Evolutionary conservation across 2,329 filamentous ascomycete genomes (phyloP).

Genomic region (Stagonosporopsis vannaccii): DNA sequence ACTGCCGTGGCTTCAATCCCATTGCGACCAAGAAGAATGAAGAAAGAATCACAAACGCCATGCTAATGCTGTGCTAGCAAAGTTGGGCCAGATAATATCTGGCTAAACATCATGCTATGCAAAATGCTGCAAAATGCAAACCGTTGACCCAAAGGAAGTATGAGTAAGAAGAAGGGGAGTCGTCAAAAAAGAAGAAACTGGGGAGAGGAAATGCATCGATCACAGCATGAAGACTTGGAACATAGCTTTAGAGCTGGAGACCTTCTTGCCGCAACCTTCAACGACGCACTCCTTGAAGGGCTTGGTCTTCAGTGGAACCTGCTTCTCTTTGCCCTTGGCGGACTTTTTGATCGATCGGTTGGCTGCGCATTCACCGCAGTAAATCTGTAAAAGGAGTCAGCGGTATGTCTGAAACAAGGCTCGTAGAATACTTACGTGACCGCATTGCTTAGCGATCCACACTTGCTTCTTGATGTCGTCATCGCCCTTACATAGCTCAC

Average conservation of each 20-base stretch:
- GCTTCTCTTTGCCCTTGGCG: slow-evolving; percentile 51
- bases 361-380: slow-evolving; percentile 60
- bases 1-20: neutral
- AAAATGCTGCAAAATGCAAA: slow-evolving; percentile 31
- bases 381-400: slow-evolving; percentile 51
- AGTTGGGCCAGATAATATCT: neutral
- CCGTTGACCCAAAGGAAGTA: neutral
- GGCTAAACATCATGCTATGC: slow-evolving; percentile 28
- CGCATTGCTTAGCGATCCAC: slow-evolving; percentile 89
- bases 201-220: neutral
- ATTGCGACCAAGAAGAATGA: neutral
- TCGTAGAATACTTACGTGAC: slow-evolving; percentile 72
- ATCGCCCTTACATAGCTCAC: slow-evolving; percentile 80
- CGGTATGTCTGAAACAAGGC: neutral
- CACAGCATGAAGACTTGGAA: slow-evolving; percentile 52
- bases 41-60: slow-evolving; percentile 2
- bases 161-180: slow-evolving; percentile 7
- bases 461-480: slow-evolving; percentile 78
- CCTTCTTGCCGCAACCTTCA: slow-evolving; percentile 51
- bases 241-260: slow-evolving; percentile 44
- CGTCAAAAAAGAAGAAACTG: neutral
- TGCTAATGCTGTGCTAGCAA: slow-evolving; percentile 3
- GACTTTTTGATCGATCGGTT: slow-evolving; percentile 48
- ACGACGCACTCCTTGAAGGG: slow-evolving; percentile 58
- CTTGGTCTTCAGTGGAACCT: slow-evolving; percentile 32